A percentile compares a stretch with the other conserved stretches of the same genome.
phyloP scores from a whole-genome alignment of 2,329 filamentous ascomycete species.

The Nemania sp. region DNA sequence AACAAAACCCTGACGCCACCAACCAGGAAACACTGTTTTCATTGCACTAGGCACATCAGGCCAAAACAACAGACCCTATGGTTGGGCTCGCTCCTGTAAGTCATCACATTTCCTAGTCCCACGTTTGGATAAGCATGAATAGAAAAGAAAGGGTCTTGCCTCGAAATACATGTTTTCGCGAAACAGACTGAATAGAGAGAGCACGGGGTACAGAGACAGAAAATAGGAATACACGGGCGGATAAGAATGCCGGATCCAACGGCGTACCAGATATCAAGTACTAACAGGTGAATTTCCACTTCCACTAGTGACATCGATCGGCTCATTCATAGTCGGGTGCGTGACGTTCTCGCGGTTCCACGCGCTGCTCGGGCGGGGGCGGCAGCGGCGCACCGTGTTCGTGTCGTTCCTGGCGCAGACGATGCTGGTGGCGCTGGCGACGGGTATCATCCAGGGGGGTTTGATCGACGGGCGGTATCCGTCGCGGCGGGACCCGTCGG shows the following conservation, averaged over 20 bases:
- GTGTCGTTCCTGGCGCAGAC: slow-evolving; percentile 37
- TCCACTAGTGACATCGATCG: slow-evolving; percentile 44
- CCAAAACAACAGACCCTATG: slow-evolving; percentile 45
- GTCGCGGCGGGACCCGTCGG: slow-evolving; percentile 29
- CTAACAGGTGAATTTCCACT: no score
- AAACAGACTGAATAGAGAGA: no score
- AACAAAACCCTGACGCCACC: neutral
- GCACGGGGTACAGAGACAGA: no score
- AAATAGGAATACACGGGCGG: no score
- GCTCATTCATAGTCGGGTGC: slow-evolving; percentile 46
- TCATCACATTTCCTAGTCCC: neutral
- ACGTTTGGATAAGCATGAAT: neutral
- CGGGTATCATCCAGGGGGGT: slow-evolving; percentile 36
- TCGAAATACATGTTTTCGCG: no score
- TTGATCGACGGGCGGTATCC: slow-evolving; percentile 37
- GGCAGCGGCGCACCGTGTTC: slow-evolving; percentile 36
- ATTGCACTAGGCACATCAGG: slow-evolving; percentile 46
- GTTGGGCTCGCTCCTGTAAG: slow-evolving; percentile 46
- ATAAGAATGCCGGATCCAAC: no score
- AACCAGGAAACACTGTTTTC: slow-evolving; percentile 46
- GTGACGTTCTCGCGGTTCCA: slow-evolving; percentile 45
- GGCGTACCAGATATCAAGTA: no score
- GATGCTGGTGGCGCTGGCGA: slow-evolving; percentile 33
- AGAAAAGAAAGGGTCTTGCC: neutral
- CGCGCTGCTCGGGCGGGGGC: slow-evolving; percentile 34